Conservation (phyloP, 345 rosid genomes). For the Citropsis articulata region DNA sequence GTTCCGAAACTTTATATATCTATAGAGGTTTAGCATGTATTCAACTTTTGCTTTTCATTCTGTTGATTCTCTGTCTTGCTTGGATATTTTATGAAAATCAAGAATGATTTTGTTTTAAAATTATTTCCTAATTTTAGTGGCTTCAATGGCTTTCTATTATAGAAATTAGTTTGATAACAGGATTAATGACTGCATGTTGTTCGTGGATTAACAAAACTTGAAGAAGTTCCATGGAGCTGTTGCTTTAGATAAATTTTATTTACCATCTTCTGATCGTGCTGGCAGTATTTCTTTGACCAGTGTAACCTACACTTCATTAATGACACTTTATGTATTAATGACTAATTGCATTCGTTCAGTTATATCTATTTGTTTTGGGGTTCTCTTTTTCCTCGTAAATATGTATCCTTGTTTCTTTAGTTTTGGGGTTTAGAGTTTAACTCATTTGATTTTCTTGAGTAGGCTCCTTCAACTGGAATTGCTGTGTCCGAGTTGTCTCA, state of each 20-base stretch:
- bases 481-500: slow-evolving; percentile 82
- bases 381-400: neutral
- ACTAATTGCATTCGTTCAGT: neutral
- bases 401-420: neutral
- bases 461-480: slow-evolving; percentile 97
- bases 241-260: neutral
- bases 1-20: neutral
- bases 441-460: slow-evolving; percentile 24
- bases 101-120: neutral
- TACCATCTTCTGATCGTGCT: neutral
- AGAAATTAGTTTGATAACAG: neutral
- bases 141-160: neutral
- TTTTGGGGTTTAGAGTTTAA: slow-evolving; percentile 3
- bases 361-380: neutral
- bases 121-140: neutral
- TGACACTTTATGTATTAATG: neutral
- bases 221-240: neutral
- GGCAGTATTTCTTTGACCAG: neutral
- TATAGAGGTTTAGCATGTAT: neutral
- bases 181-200: neutral
- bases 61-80: neutral
- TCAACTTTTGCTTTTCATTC: neutral
- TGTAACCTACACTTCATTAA: neutral
- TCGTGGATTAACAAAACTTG: neutral
- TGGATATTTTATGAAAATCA: neutral